These are phyloP conservation scores for Elongisporangium anandrum DNA, from an alignment of 352 stramenopile genomes.

Conservation along the genomic window DNA sequence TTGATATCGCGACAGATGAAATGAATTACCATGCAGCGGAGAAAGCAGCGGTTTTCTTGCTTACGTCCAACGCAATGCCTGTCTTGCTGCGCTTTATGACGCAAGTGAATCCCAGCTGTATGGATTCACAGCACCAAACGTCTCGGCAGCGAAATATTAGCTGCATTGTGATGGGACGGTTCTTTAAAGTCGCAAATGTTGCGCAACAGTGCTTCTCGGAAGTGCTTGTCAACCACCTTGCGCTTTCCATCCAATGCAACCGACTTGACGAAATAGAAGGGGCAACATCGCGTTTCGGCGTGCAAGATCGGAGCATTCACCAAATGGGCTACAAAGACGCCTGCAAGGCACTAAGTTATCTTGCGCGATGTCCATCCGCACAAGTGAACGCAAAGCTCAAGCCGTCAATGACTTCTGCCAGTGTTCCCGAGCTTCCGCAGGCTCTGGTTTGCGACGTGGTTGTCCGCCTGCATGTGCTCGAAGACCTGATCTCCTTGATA, in stretches of 20 bases:
- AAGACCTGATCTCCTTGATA: slow-evolving; percentile 63
- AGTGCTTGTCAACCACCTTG: slow-evolving; percentile 53
- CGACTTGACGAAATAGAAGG: slow-evolving; percentile 60
- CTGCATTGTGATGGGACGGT: slow-evolving; percentile 54
- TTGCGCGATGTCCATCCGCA: slow-evolving; percentile 39
- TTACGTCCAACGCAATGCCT: slow-evolving; percentile 31
- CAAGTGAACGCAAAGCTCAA: slow-evolving; percentile 29
- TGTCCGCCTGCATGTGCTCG: slow-evolving; percentile 53
- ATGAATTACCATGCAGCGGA: slow-evolving; percentile 12
- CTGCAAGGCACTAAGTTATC: slow-evolving; percentile 51
- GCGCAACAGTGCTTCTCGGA: slow-evolving; percentile 48
- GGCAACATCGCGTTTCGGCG: slow-evolving; percentile 16
- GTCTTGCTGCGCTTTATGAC: slow-evolving; percentile 47
- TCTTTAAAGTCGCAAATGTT: slow-evolving; percentile 36
- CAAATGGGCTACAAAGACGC: slow-evolving; percentile 44
- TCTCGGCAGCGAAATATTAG: slow-evolving; percentile 61
- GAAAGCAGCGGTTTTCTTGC: slow-evolving; percentile 31
- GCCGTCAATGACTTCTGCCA: slow-evolving; percentile 40
- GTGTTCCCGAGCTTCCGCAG: slow-evolving; percentile 47
- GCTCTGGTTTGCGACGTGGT: slow-evolving; percentile 63
- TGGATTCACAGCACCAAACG: slow-evolving; percentile 44
- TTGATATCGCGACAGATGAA: slow-evolving; percentile 33
- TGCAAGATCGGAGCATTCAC: slow-evolving; percentile 37
- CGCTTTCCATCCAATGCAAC: slow-evolving; percentile 70
- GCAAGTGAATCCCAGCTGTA: slow-evolving; percentile 49